A percentile compares a stretch with the other conserved stretches of the same genome.
Evolutionary conservation across 345 rosid genomes (phyloP).

Genomic region (Moricandia arvensis): DNA sequence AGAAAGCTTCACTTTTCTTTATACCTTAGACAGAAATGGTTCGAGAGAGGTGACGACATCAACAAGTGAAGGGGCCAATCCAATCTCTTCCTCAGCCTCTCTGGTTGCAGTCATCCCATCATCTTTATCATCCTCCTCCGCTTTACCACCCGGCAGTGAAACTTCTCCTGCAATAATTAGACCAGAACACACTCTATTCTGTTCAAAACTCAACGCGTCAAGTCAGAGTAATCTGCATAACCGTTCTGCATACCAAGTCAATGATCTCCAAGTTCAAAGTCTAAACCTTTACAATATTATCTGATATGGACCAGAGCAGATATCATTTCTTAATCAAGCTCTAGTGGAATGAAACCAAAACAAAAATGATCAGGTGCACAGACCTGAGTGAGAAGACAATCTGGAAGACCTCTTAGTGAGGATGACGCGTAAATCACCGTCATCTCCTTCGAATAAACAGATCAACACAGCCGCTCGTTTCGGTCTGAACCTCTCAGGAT

Average conservation of each 20-base stretch:
- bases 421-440: constrained; percentile 76
- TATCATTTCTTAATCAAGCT: background rate
- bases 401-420: constrained; percentile 79
- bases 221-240: background rate
- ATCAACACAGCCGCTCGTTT: constrained; percentile 89
- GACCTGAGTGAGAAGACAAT: constrained; percentile 87
- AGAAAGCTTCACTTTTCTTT: too few relatives aligned
- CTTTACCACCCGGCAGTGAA: constrained; percentile 79
- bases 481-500: constrained; percentile 60
- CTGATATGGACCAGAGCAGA: background rate
- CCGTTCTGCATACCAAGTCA: background rate
- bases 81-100: constrained; percentile 74
- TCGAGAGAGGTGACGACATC: constrained; percentile 66
- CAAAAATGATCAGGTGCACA: constrained; percentile 25
- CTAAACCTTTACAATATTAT: background rate
- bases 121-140: constrained; percentile 65
- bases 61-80: constrained; percentile 67
- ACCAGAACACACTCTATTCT: background rate
- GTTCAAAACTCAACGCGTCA: background rate
- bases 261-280: background rate
- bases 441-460: constrained; percentile 81
- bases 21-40: constrained; percentile 90
- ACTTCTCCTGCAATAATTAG: constrained; percentile 58
- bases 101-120: constrained; percentile 68
- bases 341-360: background rate